A percentile compares a stretch with the other conserved stretches of the same genome.
Conservation (phyloP, 208 protist species). For the Ichthyophonus hoferi region DNA sequence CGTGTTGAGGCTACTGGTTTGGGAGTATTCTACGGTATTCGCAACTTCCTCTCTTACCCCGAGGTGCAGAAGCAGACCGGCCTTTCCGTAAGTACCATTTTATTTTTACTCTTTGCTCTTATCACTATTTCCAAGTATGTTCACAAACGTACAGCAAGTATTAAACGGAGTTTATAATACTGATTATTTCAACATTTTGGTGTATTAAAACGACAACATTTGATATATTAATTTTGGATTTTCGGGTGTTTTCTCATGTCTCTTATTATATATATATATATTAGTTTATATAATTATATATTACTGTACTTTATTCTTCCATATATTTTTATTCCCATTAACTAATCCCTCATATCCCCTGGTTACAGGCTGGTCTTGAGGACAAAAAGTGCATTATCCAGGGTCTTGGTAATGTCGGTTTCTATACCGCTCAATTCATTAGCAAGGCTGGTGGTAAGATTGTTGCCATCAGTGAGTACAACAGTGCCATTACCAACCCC, state of each 20-base stretch:
- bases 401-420: conserved; percentile 74
- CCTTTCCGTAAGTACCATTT: conserved; percentile 45
- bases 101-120: too few species aligned
- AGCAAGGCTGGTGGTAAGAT: conserved; percentile 65
- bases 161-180: too few species aligned
- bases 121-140: too few species aligned
- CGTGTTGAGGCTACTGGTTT: conserved; percentile 59
- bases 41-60: conserved; percentile 59
- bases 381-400: conserved; percentile 68
- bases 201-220: too few species aligned
- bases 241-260: background rate
- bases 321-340: background rate
- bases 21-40: conserved; percentile 67
- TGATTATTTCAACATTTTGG: too few species aligned
- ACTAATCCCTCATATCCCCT: background rate
- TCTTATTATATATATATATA: background rate
- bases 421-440: conserved; percentile 66
- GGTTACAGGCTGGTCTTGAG: conserved; percentile 50
- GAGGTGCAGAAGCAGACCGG: conserved; percentile 59
- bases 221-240: too few species aligned
- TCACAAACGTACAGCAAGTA: too few species aligned
- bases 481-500: conserved; percentile 52
- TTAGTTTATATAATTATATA: background rate
- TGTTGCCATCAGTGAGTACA: conserved; percentile 63
- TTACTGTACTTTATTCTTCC: background rate